These are phyloP conservation scores for Dalechampia spathulata DNA, from an alignment of 441 rosid species.

Conservation along the genomic window DNA sequence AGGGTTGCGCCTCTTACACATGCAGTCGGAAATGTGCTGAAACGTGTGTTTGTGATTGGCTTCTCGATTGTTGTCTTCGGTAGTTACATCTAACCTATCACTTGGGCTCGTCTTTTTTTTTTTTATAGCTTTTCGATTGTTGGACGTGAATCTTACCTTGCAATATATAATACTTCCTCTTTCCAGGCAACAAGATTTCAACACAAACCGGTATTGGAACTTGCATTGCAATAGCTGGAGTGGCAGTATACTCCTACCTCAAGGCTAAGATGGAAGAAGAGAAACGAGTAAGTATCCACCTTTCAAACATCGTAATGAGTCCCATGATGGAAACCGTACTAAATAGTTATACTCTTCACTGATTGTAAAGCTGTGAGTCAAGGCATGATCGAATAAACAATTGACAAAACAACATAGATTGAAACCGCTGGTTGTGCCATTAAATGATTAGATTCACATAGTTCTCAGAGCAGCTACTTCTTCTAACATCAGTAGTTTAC, in stretches of 20 bases:
- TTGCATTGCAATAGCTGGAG: constrained; percentile 76
- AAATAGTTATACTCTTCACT: background rate
- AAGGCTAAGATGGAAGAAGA: constrained; percentile 93
- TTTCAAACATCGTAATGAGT: background rate
- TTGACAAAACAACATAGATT: too few species aligned
- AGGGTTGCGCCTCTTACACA: constrained; percentile 96
- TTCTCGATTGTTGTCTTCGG: constrained; percentile 82
- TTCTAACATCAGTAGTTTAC: too few species aligned
- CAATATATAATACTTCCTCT: constrained; percentile 8
- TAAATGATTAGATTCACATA: too few species aligned
- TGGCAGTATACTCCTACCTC: constrained; percentile 70
- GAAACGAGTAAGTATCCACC: constrained; percentile 54
- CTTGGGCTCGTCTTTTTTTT: background rate
- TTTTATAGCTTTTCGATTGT: background rate
- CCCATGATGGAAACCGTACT: background rate
- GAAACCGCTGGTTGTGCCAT: too few species aligned
- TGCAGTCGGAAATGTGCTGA: constrained; percentile 94
- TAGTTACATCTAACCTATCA: constrained; percentile 16
- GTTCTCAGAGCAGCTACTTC: too few species aligned
- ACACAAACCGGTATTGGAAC: constrained; percentile 88
- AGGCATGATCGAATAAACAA: too few species aligned
- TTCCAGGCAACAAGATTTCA: constrained; percentile 79
- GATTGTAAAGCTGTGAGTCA: background rate
- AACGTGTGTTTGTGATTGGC: constrained; percentile 91
- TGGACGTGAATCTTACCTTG: background rate